phyloP scores from a whole-genome alignment of 768 basidiomycete species.

The Termitomyces sp. region DNA sequence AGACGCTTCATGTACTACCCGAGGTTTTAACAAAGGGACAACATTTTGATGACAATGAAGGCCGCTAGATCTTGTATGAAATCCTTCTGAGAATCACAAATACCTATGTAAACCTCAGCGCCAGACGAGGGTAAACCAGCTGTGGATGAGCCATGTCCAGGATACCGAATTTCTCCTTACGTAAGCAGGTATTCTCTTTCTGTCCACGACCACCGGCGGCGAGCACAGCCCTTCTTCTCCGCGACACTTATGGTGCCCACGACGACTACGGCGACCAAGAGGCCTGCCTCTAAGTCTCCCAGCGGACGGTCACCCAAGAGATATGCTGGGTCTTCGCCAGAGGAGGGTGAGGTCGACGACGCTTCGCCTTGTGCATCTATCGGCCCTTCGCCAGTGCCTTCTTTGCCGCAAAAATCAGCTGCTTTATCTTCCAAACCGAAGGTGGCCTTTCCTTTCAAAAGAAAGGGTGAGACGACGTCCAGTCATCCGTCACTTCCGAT shows the following conservation, averaged over 20 bases:
- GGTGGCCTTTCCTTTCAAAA: conserved; percentile 78
- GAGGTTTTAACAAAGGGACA: not conserved
- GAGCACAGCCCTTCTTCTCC: conserved; percentile 8
- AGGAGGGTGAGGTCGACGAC: conserved; percentile 83
- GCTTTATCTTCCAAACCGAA: conserved; percentile 30
- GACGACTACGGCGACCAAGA: conserved; percentile 44
- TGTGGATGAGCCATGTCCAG: not conserved
- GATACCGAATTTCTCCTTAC: conserved; percentile 9
- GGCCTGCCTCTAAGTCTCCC: conserved; percentile 52
- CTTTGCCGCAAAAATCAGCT: conserved; percentile 30
- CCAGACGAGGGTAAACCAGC: too few species aligned
- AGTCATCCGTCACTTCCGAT: conserved; percentile 5
- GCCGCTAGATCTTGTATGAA: not conserved
- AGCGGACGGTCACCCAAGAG: conserved; percentile 51
- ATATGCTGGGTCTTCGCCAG: conserved; percentile 59
- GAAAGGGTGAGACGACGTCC: conserved; percentile 27
- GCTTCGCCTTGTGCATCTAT: conserved; percentile 18
- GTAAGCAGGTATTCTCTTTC: conserved; percentile 14
- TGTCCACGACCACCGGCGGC: conserved; percentile 6
- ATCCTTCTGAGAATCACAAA: not conserved
- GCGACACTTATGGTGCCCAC: conserved; percentile 18
- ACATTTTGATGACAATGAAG: not conserved
- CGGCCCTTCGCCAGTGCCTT: conserved; percentile 19
- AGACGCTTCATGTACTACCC: too few species aligned
- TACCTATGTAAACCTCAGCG: not conserved